Conservation (phyloP, 495 filamentous ascomycete genomes). For the Tuber indicum region DNA sequence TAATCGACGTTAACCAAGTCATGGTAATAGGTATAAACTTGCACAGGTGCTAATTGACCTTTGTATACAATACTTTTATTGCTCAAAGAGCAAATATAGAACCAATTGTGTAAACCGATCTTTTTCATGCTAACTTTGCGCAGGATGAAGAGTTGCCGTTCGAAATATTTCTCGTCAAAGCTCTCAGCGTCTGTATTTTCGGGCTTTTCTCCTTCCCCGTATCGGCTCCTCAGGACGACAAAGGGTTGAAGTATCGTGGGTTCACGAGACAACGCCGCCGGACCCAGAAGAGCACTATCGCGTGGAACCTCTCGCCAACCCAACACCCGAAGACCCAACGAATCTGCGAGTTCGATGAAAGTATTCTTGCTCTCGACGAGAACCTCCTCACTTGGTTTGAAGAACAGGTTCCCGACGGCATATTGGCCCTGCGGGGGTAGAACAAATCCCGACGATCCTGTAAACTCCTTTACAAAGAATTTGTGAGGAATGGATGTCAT, state of each 20-base stretch:
- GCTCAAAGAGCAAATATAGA: conserved; percentile 94
- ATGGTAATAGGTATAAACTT: conserved; percentile 99
- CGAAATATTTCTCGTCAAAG: conserved; percentile 82
- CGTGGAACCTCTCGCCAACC: conserved; percentile 95
- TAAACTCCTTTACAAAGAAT: conserved; percentile 98
- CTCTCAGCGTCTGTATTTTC: conserved; percentile 66
- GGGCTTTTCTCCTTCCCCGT: conserved; percentile 79
- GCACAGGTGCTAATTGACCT: conserved; percentile 88
- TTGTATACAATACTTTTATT: conserved; percentile 99
- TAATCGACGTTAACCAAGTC: conserved; percentile 96
- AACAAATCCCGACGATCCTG: conserved; percentile 74
- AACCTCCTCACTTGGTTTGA: conserved; percentile 88
- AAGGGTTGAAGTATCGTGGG: conserved; percentile 94
- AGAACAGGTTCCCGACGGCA: conserved; percentile 96
- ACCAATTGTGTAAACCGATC: conserved; percentile 97
- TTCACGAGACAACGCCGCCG: conserved; percentile 87
- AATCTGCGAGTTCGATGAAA: conserved; percentile 87
- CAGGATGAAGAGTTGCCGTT: conserved; percentile 87
- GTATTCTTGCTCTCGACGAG: conserved; percentile 77
- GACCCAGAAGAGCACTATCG: conserved; percentile 87
- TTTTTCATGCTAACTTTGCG: conserved; percentile 91
- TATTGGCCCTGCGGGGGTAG: conserved; percentile 89
- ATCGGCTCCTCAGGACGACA: conserved; percentile 78
- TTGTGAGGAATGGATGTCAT: conserved; percentile 99
- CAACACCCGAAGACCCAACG: conserved; percentile 79